These are phyloP conservation scores for Nigrospora osmanthi DNA, from an alignment of 2,329 filamentous ascomycete genomes.

Conservation along the genomic window DNA sequence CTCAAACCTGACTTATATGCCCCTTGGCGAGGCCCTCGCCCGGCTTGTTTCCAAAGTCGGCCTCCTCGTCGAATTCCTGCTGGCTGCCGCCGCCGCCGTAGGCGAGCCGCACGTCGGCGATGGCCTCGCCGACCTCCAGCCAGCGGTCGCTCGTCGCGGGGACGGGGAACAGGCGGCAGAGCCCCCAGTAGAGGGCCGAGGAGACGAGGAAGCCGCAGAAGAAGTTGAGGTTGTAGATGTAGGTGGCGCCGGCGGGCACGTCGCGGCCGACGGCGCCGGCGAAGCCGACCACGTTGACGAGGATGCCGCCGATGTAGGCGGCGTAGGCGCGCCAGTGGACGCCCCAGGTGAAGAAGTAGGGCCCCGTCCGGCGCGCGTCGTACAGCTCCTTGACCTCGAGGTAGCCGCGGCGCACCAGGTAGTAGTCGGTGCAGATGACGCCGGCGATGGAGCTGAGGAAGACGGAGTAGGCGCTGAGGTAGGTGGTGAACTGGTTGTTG, in stretches of 20 bases:
- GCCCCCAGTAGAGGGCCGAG: conserved; percentile 54
- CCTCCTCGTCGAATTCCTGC: conserved; percentile 30
- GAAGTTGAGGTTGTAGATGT: conserved; percentile 88
- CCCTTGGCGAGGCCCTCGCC: conserved; percentile 3
- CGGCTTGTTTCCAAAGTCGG: conserved; percentile 12
- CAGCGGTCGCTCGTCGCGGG: conserved; percentile 68
- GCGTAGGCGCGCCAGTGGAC: conserved; percentile 78
- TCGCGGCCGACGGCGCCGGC: conserved; percentile 65
- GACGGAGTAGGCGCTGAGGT: conserved; percentile 85
- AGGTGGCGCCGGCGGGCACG: conserved; percentile 72
- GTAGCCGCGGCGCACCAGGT: conserved; percentile 75
- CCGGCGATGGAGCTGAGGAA: conserved; percentile 91
- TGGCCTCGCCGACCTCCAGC: conserved; percentile 35
- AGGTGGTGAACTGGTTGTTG: conserved; percentile 82
- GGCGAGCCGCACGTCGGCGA: conserved; percentile 43
- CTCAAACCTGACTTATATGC: neutral
- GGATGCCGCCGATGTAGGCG: conserved; percentile 74
- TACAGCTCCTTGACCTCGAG: conserved; percentile 74
- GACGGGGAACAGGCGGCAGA: conserved; percentile 64
- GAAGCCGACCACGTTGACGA: conserved; percentile 90
- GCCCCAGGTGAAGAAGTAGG: conserved; percentile 69
- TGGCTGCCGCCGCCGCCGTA: conserved; percentile 31
- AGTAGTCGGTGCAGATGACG: conserved; percentile 88
- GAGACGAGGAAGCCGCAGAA: conserved; percentile 77
- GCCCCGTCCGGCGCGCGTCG: conserved; percentile 55